These are phyloP conservation scores for Zarea fungicola DNA, from an alignment of 2,329 filamentous ascomycete genomes.

Conservation along the genomic window DNA sequence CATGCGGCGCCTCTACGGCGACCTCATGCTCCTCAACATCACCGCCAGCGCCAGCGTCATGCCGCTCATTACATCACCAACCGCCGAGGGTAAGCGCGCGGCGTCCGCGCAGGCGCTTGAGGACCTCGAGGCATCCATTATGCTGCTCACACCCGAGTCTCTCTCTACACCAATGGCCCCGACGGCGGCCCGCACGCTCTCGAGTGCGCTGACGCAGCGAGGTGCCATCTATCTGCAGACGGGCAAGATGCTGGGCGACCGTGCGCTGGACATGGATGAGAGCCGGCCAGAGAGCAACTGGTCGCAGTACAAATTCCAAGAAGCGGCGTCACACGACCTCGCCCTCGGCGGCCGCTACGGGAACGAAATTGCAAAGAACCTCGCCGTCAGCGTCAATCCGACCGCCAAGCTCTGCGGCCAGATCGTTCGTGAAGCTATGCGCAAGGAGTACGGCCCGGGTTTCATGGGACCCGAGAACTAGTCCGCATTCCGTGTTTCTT, in stretches of 20 bases:
- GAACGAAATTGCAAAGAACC: constrained; percentile 58
- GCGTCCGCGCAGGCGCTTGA: constrained; percentile 39
- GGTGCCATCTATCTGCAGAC: constrained; percentile 59
- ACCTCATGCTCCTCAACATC: constrained; percentile 46
- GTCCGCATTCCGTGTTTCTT: neutral
- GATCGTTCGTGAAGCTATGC: constrained; percentile 65
- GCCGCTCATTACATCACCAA: constrained; percentile 37
- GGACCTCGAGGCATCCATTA: constrained; percentile 55
- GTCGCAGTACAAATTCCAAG: constrained; percentile 54
- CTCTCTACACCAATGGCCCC: constrained; percentile 53
- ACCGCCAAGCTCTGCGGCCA: constrained; percentile 65
- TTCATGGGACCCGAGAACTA: constrained; percentile 31
- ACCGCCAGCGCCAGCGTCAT: constrained; percentile 31
- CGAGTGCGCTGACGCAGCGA: constrained; percentile 67
- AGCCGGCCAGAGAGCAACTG: constrained; percentile 42
- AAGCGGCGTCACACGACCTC: constrained; percentile 58
- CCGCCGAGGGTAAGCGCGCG: constrained; percentile 31
- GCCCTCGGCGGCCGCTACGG: constrained; percentile 60
- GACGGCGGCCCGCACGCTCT: constrained; percentile 59
- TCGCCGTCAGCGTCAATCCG: constrained; percentile 62
- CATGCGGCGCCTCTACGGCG: constrained; percentile 56
- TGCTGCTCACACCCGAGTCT: constrained; percentile 50
- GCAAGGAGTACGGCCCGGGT: constrained; percentile 57
- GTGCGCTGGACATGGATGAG: constrained; percentile 34
- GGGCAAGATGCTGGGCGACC: constrained; percentile 40